phyloP scores from a whole-genome alignment of 1,284 basidiomycete genomes.

The Irpex rosettiformis region DNA sequence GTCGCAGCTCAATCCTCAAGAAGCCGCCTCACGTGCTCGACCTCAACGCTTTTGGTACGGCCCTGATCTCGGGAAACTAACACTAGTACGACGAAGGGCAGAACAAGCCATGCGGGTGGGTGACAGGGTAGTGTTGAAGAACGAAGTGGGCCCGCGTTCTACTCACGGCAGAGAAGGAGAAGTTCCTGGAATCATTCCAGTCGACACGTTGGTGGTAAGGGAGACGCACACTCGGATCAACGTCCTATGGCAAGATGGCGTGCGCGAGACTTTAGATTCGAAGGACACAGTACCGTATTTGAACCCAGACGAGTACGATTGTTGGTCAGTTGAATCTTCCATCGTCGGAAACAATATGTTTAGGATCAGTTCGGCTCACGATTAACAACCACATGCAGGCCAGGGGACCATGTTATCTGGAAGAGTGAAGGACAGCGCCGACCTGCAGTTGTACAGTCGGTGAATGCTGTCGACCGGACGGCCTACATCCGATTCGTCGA shows the following conservation, averaged over 20 bases:
- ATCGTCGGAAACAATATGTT: too few species aligned
- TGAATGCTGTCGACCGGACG: conserved; percentile 70
- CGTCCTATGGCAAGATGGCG: conserved; percentile 91
- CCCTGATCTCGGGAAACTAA: conserved; percentile 62
- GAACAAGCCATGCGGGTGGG: conserved; percentile 67
- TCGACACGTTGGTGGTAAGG: conserved; percentile 60
- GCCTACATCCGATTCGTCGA: conserved; percentile 60
- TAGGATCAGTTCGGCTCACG: too few species aligned
- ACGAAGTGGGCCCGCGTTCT: conserved; percentile 45
- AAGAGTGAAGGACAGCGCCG: conserved; percentile 67
- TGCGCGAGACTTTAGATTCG: conserved; percentile 54
- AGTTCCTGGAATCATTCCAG: conserved; percentile 40
- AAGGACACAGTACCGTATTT: conserved; percentile 76
- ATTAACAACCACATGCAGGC: conserved; percentile 60
- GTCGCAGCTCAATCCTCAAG: conserved; percentile 52
- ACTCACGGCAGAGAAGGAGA: conserved; percentile 51
- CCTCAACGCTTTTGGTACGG: conserved; percentile 79
- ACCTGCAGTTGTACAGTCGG: conserved; percentile 77
- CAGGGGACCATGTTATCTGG: conserved; percentile 90
- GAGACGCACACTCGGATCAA: conserved; percentile 68
- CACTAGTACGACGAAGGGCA: conserved; percentile 56
- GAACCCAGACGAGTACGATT: conserved; percentile 83
- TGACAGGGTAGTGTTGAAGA: conserved; percentile 59
- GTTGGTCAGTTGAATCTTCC: conserved; percentile 74
- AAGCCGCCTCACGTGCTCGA: conserved; percentile 55